A percentile compares a stretch with the other conserved stretches of the same genome.
Evolutionary conservation across 352 stramenopile genomes (phyloP).

Genomic region (Albugo candida): DNA sequence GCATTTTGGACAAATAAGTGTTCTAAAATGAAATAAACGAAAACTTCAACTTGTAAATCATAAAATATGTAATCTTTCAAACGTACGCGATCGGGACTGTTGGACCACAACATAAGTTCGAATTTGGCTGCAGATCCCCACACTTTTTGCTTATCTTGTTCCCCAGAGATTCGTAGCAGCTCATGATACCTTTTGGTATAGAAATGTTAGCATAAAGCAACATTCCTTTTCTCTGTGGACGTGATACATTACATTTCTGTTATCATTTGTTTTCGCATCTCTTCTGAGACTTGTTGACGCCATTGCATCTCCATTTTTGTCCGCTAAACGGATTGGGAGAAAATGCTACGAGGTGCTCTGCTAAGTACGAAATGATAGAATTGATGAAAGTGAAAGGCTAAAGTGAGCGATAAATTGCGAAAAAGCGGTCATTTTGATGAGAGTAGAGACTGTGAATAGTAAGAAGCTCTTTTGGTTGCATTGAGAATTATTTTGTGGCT

Average conservation of each 20-base stretch:
- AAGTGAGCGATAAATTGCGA: too few species aligned
- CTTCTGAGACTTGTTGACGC: constrained; percentile 57
- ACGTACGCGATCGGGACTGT: constrained; percentile 39
- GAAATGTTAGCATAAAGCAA: too few species aligned
- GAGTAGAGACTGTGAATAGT: too few species aligned
- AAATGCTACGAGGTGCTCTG: too few species aligned
- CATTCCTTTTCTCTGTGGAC: neutral
- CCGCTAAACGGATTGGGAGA: neutral
- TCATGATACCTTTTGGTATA: constrained; percentile 51
- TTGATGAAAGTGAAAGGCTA: too few species aligned
- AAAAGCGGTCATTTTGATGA: too few species aligned
- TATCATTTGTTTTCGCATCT: constrained; percentile 77
- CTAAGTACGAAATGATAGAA: too few species aligned
- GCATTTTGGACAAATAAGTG: constrained; percentile 68
- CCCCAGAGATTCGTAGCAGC: constrained; percentile 56
- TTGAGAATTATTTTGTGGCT: too few species aligned
- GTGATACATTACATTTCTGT: constrained; percentile 49
- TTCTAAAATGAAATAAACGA: constrained; percentile 15
- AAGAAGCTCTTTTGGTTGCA: too few species aligned
- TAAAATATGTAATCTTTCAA: neutral
- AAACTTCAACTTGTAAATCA: neutral
- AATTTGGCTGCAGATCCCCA: constrained; percentile 74
- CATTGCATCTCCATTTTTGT: constrained; percentile 18
- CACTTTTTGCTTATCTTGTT: constrained; percentile 70
- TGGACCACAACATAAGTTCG: constrained; percentile 73